These are phyloP conservation scores for Lathyrus aphaca DNA, from an alignment of 306 rosid species.

Conservation along the genomic window DNA sequence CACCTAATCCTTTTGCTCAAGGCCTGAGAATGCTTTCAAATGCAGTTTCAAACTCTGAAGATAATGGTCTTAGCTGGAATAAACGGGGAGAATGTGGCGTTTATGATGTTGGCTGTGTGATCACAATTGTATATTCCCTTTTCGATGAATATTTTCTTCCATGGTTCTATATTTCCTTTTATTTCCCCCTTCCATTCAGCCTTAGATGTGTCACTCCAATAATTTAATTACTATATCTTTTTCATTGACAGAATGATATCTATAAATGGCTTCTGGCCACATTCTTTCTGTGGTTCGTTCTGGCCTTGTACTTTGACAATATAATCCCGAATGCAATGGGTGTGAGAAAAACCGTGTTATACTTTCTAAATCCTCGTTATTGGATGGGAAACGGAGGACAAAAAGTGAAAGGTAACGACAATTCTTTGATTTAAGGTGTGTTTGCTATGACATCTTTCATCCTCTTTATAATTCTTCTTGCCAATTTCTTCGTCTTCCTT, in stretches of 20 bases:
- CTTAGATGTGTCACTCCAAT: conserved; percentile 16
- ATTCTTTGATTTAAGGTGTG: conserved; percentile 24
- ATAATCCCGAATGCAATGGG: conserved; percentile 85
- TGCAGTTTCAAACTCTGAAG: conserved; percentile 61
- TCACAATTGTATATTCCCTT: conserved; percentile 64
- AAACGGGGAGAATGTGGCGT: conserved; percentile 56
- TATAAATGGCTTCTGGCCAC: conserved; percentile 70
- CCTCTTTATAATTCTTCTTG: conserved; percentile 25
- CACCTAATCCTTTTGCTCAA: conserved; percentile 83
- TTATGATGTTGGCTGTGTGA: conserved; percentile 50
- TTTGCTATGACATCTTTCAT: conserved; percentile 29
- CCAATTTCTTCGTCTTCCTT: conserved; percentile 23
- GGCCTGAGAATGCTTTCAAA: conserved; percentile 60
- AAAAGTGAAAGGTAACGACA: conserved; percentile 65
- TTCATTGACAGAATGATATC: conserved; percentile 64
- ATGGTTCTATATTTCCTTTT: conserved; percentile 25
- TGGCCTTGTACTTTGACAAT: conserved; percentile 89
- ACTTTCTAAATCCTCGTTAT: conserved; percentile 75
- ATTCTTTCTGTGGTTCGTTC: conserved; percentile 74
- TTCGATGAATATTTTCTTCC: conserved; percentile 19
- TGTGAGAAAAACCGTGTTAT: conserved; percentile 71
- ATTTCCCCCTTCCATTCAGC: conserved; percentile 12
- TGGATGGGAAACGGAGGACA: conserved; percentile 79
- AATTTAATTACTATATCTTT: conserved; percentile 34
- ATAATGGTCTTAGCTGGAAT: conserved; percentile 79